Evolutionary conservation across 257 asterid genomes (phyloP), one percentile per base, ranked within the genome.

Genomic region (Nicotiana noctiflora): DNA sequence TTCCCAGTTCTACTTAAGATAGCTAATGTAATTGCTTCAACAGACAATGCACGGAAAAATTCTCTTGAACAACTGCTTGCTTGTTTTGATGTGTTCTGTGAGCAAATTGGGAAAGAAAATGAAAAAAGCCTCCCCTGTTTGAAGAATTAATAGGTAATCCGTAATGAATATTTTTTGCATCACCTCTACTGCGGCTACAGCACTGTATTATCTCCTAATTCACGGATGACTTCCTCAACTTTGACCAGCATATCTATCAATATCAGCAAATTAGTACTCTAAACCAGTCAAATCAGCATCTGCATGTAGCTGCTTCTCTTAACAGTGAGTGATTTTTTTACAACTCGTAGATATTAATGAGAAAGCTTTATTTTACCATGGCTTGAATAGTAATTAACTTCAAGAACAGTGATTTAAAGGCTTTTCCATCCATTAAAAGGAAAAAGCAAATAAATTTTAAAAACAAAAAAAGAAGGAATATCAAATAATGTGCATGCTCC

Each of bases 181-280:
- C 60, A 51, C 64, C 77, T 82, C 46, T 46, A 46, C 12, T 75
- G n/a, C 29, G 64, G 67, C 63, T 85, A 89, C 72, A 89, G 81
- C 78, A 77, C 21, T 51, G 82, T 29, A 37, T 87, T 87, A 18
- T 88, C 91, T 81, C 92, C 97, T 81, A 94, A 53, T 66, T 90
- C 91, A 66, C 75, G 85, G 83, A 94, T 84, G 80, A 93, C 90
- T 75, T 86, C 82, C 89, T 93, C 98, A 81, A 93, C 95, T 17
- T 92, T 92, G 55, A 83, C 82, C 84, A 93, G 68, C 79, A 91
- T 81, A 85, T 94, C 98, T 94, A 93, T 31, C 49, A 82, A 86
- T 79, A 55, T 64, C 46, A 84, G 79, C 81, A 46, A 68, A 76
- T 63, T 18, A 32, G 60, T 62, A 31, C 21, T 40, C 27, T 49